Evolutionary conservation across 768 basidiomycete species (phyloP).

Genomic region (Lactarius pseudohatsudake): DNA sequence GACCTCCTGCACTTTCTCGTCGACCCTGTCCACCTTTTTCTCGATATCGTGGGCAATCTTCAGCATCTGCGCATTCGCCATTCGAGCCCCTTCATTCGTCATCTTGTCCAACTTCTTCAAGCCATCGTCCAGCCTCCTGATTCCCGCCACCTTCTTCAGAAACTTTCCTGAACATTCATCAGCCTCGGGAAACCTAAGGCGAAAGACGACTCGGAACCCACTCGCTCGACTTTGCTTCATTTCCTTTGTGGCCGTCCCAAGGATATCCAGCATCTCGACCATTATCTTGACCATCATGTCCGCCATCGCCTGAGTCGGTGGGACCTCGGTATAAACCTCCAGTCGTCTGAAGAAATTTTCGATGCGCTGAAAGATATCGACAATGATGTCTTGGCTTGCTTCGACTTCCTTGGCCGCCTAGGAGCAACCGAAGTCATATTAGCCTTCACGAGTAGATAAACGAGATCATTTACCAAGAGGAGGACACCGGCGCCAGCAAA

Average conservation of each 20-base stretch:
- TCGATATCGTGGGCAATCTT: not conserved
- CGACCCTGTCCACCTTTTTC: not conserved
- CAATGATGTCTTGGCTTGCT: not conserved
- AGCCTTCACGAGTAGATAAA: not conserved
- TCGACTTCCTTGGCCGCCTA: not conserved
- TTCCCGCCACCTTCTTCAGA: not conserved
- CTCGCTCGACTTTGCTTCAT: not conserved
- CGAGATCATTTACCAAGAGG: not conserved
- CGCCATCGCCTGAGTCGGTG: not conserved
- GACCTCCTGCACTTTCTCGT: too few relatives aligned
- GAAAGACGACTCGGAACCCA: not conserved
- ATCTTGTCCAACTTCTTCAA: not conserved
- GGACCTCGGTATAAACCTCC: not conserved
- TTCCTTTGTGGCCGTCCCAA: not conserved
- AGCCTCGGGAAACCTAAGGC: not conserved
- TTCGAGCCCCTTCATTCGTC: not conserved
- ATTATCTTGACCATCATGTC: not conserved
- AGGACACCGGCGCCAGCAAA: not conserved
- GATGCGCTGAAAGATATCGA: not conserved
- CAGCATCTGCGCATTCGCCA: not conserved
- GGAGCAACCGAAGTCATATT: too few relatives aligned
- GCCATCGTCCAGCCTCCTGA: not conserved
- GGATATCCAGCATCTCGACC: not conserved
- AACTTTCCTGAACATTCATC: not conserved
- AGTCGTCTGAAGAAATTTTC: not conserved